phyloP scores from a whole-genome alignment of 31 red algal species.

The Odonthalia washingtoniensis region DNA sequence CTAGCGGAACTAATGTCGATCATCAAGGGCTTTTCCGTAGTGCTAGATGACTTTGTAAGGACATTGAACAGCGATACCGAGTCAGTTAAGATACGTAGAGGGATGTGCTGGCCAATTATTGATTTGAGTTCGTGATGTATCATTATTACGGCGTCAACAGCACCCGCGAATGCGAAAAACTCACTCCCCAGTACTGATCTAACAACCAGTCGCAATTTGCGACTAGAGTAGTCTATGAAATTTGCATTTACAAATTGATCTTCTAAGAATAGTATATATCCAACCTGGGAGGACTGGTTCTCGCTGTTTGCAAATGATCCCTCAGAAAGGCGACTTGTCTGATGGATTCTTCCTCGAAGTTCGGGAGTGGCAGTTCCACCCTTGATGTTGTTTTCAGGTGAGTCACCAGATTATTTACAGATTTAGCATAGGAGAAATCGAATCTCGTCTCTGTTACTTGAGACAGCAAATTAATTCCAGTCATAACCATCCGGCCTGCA shows the following conservation, averaged over 20 bases:
- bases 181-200: slow-evolving; percentile 24
- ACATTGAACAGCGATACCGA: slow-evolving; percentile 28
- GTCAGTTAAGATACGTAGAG: slow-evolving; percentile 44
- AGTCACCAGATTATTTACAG: no score
- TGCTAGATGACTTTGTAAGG: slow-evolving; percentile 5
- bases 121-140: neutral
- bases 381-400: neutral
- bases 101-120: neutral
- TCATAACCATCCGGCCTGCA: no score
- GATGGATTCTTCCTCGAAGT: neutral
- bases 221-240: slow-evolving; percentile 7
- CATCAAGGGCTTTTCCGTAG: slow-evolving; percentile 24
- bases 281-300: no score
- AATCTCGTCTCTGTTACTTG: no score
- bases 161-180: slow-evolving; percentile 33
- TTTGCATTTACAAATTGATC: neutral
- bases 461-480: no score
- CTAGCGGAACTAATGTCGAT: slow-evolving; percentile 3
- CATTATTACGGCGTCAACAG: neutral
- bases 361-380: neutral
- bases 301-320: slow-evolving; percentile 22
- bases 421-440: neutral
- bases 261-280: slow-evolving; percentile 17
- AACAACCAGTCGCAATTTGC: neutral
- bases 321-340: slow-evolving; percentile 10